Base-by-base conservation (phyloP, 139 green algal species). In the Closterium sp. region DNA sequence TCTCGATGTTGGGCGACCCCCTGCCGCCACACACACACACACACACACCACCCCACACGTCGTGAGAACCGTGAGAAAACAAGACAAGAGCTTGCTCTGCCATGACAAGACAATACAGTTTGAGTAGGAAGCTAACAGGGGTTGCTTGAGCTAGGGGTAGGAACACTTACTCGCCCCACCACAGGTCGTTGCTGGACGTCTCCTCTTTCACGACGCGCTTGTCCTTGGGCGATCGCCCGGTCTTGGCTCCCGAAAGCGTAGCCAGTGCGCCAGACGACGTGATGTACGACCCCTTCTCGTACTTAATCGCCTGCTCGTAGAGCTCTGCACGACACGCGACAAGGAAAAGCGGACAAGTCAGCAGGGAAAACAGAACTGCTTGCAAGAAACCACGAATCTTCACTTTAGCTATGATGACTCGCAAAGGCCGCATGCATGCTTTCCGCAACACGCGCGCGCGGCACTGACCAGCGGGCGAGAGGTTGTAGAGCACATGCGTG, bases 141-240 rank as follows among this genome's bases (percentile, higher is more conserved):
- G 92, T 16, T 92, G 83, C n/a, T n/a, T n/a, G n/a, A n/a, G n/a
- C n/a, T n/a, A n/a, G n/a, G n/a, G n/a, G n/a, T n/a, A n/a, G n/a
- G n/a, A n/a, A n/a, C 86, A 90, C 90, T 90, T 38, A 92, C 83
- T 93, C 33, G 85, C 84, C 91, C 91, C 90, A 94, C 92, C 92
- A 94, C 91, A 94, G 25, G 43, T 94, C 91, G 25, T 87, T n/a
- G 33, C 19, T 23, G 33, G 91, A 89, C 4, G 23, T 89, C 2
- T 90, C 86, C 91, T 99, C 96, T 4, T 95, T 94, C 88, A 99
- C 97, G 19, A 99, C 95, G 66, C 97, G 96, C 96, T 99, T 99
- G 96, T 99, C 97, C 55, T 96, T 96, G 85, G 97, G 97, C 64
- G 94, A 97, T 34, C 97, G 96, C 10, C 97, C 97, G 84, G 97